A percentile compares a stretch with the other conserved stretches of the same genome.
Evolutionary conservation across 2,329 filamentous ascomycete species (phyloP).

Genomic region (Colletotrichum graminicola): DNA sequence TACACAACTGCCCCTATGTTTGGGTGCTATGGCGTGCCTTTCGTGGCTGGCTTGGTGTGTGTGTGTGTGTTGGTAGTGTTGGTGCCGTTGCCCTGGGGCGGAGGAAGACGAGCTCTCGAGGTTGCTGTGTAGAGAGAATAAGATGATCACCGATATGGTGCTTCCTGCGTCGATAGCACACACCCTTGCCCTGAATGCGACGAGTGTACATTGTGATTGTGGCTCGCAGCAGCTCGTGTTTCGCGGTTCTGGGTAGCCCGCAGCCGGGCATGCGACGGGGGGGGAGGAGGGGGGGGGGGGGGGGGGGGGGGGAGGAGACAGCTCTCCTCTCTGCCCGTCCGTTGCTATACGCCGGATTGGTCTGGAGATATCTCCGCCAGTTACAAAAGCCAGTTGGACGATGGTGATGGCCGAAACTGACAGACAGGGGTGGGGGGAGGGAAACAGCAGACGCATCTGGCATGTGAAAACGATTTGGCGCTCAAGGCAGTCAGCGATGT

Average conservation of each 20-base stretch:
- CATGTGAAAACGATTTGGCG: constrained; percentile 27
- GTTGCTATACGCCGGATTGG: background rate
- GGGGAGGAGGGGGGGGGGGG: too few species aligned
- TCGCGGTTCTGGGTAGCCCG: constrained; percentile 22
- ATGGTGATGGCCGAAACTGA: background rate
- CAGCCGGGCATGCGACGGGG: background rate
- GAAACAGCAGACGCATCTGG: background rate
- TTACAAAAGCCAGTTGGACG: background rate
- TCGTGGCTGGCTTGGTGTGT: background rate
- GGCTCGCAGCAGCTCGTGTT: background rate
- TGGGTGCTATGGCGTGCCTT: constrained; percentile 2
- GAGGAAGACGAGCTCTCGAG: background rate
- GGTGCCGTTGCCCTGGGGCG: background rate
- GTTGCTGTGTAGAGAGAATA: background rate
- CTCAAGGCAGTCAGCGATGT: constrained; percentile 7
- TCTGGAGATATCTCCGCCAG: constrained; percentile 15
- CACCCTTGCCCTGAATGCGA: constrained; percentile 20
- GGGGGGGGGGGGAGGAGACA: too few species aligned
- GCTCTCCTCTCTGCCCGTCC: background rate
- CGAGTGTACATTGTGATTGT: background rate
- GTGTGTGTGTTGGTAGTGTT: background rate
- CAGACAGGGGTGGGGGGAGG: background rate
- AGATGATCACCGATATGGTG: constrained; percentile 22
- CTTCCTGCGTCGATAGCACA: constrained; percentile 28
- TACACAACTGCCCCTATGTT: constrained; percentile 25